Conservation (phyloP, 1,139 yeast species). For the Hansenula anomala region DNA sequence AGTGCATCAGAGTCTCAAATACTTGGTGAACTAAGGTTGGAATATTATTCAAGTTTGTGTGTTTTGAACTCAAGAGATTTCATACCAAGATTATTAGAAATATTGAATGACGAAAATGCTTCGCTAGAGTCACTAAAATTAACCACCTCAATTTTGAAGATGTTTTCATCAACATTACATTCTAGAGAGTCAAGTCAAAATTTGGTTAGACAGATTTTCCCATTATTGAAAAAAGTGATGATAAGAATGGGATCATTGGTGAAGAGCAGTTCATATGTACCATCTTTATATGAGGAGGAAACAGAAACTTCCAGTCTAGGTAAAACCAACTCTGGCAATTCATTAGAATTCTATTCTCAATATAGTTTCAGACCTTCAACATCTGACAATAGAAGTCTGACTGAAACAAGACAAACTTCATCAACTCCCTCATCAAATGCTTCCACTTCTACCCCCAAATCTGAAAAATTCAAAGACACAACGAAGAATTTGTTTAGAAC, state of each 20-base stretch:
- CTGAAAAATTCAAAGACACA: conserved; percentile 20
- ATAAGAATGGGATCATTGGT: conserved; percentile 16
- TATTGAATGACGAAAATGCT: conserved; percentile 17
- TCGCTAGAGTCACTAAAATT: conserved; percentile 17
- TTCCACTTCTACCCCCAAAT: conserved; percentile 10
- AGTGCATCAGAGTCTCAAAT: conserved; percentile 15
- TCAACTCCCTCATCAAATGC: conserved; percentile 1
- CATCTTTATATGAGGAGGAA: conserved; percentile 17
- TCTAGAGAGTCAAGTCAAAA: conserved; percentile 10
- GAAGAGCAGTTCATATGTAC: conserved; percentile 12
- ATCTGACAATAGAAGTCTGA: conserved; percentile 8
- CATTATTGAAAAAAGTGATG: conserved; percentile 17
- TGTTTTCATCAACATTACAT: conserved; percentile 10
- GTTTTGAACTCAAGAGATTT: conserved; percentile 20
- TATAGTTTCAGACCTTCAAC: conserved; percentile 2
- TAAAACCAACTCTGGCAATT: conserved; percentile 15
- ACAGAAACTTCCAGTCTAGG: conserved; percentile 9
- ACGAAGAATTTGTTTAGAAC: conserved; percentile 19
- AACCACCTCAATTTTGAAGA: conserved; percentile 16
- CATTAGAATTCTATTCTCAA: conserved; percentile 11
- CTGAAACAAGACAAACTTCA: conserved; percentile 14
- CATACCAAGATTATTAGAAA: conserved; percentile 20
- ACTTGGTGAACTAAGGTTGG: conserved; percentile 18
- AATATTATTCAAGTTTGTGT: conserved; percentile 23
- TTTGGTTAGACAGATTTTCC: conserved; percentile 12